Evolutionary conservation across 371 early-diverging fungal genomes (phyloP).

Genomic region (Nematocida sp.): DNA sequence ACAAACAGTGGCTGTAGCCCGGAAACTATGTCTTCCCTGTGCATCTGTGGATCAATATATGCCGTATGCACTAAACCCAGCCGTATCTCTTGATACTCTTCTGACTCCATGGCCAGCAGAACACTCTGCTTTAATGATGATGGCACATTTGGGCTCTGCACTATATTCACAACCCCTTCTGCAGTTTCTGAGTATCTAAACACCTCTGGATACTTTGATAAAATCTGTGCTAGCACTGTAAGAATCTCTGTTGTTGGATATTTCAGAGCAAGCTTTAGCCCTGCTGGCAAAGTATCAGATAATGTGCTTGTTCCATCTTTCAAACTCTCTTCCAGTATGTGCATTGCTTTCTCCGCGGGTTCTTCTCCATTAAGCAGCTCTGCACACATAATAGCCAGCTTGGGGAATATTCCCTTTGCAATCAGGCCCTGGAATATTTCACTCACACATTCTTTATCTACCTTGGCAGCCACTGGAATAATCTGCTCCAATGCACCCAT

Average conservation of each 20-base stretch:
- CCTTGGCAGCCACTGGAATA: slow-evolving; percentile 3
- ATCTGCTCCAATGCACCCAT: slow-evolving; percentile 24
- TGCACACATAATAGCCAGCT: slow-evolving; percentile 21
- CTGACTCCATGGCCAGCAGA: slow-evolving; percentile 51
- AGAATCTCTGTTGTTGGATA: slow-evolving; percentile 7
- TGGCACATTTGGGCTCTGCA: slow-evolving; percentile 43
- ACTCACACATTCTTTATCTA: slow-evolving; percentile 15
- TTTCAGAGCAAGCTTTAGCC: slow-evolving; percentile 22
- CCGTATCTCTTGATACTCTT: slow-evolving; percentile 53
- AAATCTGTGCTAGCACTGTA: slow-evolving; percentile 37
- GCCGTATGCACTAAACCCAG: slow-evolving; percentile 44
- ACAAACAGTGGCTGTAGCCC: slow-evolving; percentile 52
- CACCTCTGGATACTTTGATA: slow-evolving; percentile 34
- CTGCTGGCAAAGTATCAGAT: slow-evolving; percentile 27
- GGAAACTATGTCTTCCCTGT: slow-evolving; percentile 22
- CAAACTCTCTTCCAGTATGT: slow-evolving; percentile 36
- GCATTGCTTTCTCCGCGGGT: slow-evolving; percentile 34
- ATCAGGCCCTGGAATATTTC: slow-evolving; percentile 19
- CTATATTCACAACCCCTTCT: slow-evolving; percentile 16
- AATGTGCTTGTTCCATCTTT: neutral
- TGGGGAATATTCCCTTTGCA: neutral
- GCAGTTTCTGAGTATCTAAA: slow-evolving; percentile 47
- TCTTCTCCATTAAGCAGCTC: slow-evolving; percentile 10
- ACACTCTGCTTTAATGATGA: slow-evolving; percentile 30
- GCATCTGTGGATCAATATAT: slow-evolving; percentile 26